A percentile compares a stretch with the other conserved stretches of the same genome.
These are phyloP conservation scores for Hypsizygus ulmarius DNA, from an alignment of 1,284 basidiomycete genomes.

Conservation along the genomic window DNA sequence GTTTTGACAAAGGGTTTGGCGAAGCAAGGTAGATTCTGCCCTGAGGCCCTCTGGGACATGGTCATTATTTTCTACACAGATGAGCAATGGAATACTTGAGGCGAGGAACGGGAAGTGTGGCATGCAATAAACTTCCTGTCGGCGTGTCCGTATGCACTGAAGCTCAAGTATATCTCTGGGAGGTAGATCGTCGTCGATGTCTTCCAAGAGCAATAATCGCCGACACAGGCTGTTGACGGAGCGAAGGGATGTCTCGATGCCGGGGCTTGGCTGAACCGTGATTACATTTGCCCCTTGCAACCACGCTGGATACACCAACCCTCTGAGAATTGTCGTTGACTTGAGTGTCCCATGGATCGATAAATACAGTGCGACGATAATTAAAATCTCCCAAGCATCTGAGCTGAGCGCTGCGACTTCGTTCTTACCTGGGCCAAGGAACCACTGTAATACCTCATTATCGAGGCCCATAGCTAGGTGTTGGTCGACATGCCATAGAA, in stretches of 20 bases:
- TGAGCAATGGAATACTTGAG: slow-evolving; percentile 60
- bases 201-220: slow-evolving; percentile 53
- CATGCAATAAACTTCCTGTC: slow-evolving; percentile 62
- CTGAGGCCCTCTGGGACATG: slow-evolving; percentile 49
- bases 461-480: slow-evolving; percentile 72
- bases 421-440: slow-evolving; percentile 58
- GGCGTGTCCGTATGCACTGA: slow-evolving; percentile 63
- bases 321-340: slow-evolving; percentile 67
- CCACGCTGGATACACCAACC: slow-evolving; percentile 76
- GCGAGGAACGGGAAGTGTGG: slow-evolving; percentile 63
- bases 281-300: slow-evolving; percentile 43
- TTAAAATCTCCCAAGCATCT: slow-evolving; percentile 66
- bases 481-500: slow-evolving; percentile 70
- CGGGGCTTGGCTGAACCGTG: slow-evolving; percentile 34
- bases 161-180: slow-evolving; percentile 57
- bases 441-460: slow-evolving; percentile 64
- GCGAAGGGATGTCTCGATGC: slow-evolving; percentile 50
- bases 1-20: slow-evolving; percentile 55
- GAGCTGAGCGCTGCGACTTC: slow-evolving; percentile 55
- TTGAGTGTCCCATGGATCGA: slow-evolving; percentile 65
- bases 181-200: slow-evolving; percentile 42
- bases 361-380: slow-evolving; percentile 59
- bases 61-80: slow-evolving; percentile 63
- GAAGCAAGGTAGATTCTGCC: slow-evolving; percentile 46
- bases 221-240: slow-evolving; percentile 63